A percentile compares a stretch with the other conserved stretches of the same genome.
phyloP scores from a whole-genome alignment of 371 early-diverging fungal genomes.

The Mucor ambiguus region DNA sequence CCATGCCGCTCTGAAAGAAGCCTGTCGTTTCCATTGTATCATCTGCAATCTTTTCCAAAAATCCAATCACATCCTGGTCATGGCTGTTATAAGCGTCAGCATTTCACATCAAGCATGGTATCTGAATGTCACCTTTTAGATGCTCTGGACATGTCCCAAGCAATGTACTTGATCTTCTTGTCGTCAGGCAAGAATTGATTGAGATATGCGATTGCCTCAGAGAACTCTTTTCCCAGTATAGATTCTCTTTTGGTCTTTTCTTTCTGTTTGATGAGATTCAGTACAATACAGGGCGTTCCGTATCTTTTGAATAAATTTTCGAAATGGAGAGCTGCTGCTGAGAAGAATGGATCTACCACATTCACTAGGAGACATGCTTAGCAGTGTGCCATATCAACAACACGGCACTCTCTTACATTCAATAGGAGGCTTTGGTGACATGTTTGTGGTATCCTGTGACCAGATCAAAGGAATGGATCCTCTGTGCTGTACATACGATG shows the following conservation, averaged over 20 bases:
- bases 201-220: conserved; percentile 79
- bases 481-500: conserved; percentile 94
- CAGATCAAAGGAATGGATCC: conserved; percentile 96
- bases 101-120: neutral
- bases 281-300: conserved; percentile 85
- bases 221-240: conserved; percentile 83
- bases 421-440: conserved; percentile 96
- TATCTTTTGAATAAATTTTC: conserved; percentile 88
- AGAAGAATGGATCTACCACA: conserved; percentile 90
- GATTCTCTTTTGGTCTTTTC: conserved; percentile 91
- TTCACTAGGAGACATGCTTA: conserved; percentile 52
- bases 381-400: neutral
- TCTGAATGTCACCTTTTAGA: conserved; percentile 73
- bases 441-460: conserved; percentile 90
- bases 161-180: conserved; percentile 85
- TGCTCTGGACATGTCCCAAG: conserved; percentile 98
- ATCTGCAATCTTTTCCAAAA: conserved; percentile 87
- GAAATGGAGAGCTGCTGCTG: conserved; percentile 92
- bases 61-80: conserved; percentile 89
- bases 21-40: conserved; percentile 85
- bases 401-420: conserved; percentile 51
- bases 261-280: conserved; percentile 93
- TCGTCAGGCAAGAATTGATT: conserved; percentile 86
- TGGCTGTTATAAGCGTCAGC: conserved; percentile 39
- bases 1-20: conserved; percentile 91